Percentiles rank a stretch among this genome's conserved stretches.
Conservation (phyloP, 257 asterid genomes). For the Forsythia suspensa region DNA sequence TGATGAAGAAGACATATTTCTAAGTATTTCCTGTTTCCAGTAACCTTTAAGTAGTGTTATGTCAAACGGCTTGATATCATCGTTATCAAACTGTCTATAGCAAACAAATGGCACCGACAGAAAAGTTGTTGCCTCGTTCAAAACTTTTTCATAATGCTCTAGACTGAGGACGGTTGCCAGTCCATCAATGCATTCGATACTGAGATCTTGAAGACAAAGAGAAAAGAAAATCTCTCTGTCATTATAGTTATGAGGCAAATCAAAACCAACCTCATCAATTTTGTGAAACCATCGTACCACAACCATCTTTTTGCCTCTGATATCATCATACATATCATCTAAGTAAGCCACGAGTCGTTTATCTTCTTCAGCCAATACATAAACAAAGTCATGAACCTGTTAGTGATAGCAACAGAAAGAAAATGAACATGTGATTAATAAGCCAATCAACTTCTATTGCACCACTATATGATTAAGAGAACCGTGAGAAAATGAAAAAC, state of each 20-base stretch:
- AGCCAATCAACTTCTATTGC: not conserved
- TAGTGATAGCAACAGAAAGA: not conserved
- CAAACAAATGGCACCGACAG: slow-evolving; percentile 69
- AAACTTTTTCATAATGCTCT: slow-evolving; percentile 61
- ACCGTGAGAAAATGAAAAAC: slow-evolving; percentile 18
- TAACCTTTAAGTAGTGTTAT: slow-evolving; percentile 67
- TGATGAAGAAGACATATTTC: slow-evolving; percentile 24
- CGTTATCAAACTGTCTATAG: slow-evolving; percentile 66
- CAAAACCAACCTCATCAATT: slow-evolving; percentile 92
- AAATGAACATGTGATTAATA: slow-evolving; percentile 8
- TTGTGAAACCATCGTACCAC: slow-evolving; percentile 97
- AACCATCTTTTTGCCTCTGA: slow-evolving; percentile 80
- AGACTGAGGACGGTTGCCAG: slow-evolving; percentile 87
- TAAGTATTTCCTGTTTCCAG: slow-evolving; percentile 68
- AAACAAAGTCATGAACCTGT: slow-evolving; percentile 77
- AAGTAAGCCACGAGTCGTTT: slow-evolving; percentile 77
- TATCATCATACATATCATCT: slow-evolving; percentile 84
- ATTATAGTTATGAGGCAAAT: slow-evolving; percentile 70
- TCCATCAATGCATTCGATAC: slow-evolving; percentile 93
- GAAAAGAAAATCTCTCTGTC: slow-evolving; percentile 95
- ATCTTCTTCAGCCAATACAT: slow-evolving; percentile 75
- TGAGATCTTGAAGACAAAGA: slow-evolving; percentile 91
- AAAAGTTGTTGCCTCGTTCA: slow-evolving; percentile 35
- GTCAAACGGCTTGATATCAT: slow-evolving; percentile 63
- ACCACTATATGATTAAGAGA: not conserved